Percentiles rank a stretch among this genome's conserved stretches.
Evolutionary conservation across 176 grass and related monocot species (phyloP).

Genomic region (Paspalum notatum): DNA sequence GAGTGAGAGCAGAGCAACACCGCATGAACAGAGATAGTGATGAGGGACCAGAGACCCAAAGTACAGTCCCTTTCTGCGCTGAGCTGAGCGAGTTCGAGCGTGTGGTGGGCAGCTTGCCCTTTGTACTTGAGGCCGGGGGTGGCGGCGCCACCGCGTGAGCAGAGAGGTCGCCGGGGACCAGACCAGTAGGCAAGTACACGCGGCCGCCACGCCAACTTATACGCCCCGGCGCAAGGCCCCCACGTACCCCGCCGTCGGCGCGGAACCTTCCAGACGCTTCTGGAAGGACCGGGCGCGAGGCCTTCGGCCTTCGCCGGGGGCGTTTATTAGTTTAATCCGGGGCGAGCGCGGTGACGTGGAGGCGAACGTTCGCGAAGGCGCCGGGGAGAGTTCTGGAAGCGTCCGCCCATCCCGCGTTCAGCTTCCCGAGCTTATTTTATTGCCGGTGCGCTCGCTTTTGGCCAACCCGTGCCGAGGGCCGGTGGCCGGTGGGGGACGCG

Average conservation of each 20-base stretch:
- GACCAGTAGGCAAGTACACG: constrained; percentile 5
- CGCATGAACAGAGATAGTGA: not conserved
- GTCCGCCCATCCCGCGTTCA: not conserved
- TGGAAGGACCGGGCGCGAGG: not conserved
- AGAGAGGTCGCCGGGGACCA: not conserved
- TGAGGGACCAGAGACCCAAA: not conserved
- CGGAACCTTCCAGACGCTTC: constrained; percentile 55
- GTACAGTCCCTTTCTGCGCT: not conserved
- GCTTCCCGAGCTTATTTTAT: constrained; percentile 29
- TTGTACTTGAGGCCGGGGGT: not conserved
- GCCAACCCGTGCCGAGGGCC: not conserved
- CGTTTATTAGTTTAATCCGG: constrained; percentile 25
- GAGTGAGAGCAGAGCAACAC: not conserved
- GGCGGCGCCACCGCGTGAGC: not conserved
- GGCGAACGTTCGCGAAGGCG: constrained; percentile 45
- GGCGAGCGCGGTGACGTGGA: constrained; percentile 36
- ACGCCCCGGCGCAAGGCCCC: constrained; percentile 15
- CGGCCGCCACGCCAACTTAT: constrained; percentile 31
- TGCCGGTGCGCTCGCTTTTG: not conserved
- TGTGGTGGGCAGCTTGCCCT: not conserved
- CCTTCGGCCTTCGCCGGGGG: not conserved
- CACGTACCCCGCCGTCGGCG: constrained; percentile 3
- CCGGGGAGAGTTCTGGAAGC: constrained; percentile 51
- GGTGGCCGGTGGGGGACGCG: not conserved
- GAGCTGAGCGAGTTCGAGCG: not conserved